phyloP scores from a whole-genome alignment of 495 filamentous ascomycete species.

The Xylaria venustula region DNA sequence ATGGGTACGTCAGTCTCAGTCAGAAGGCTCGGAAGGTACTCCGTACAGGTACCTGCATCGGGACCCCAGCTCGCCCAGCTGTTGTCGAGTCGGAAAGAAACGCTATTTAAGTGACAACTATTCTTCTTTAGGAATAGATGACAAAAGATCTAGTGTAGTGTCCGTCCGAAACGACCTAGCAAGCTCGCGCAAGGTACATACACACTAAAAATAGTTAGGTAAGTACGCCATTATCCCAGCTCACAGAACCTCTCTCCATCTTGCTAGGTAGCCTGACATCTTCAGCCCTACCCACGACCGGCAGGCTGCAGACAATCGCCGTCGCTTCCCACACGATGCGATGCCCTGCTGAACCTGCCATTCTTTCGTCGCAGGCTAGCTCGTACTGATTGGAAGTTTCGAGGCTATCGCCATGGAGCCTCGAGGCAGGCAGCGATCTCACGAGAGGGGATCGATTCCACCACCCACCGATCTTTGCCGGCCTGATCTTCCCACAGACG shows the following conservation, averaged over 20 bases:
- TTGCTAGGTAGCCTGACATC: not conserved
- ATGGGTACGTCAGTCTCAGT: too few species aligned
- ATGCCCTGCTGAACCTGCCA: not conserved
- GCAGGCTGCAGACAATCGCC: not conserved
- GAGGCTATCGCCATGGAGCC: conserved; percentile 12
- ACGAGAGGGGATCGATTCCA: not conserved
- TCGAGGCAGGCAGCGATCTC: conserved; percentile 13
- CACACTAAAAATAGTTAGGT: too few species aligned
- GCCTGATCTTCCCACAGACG: not conserved
- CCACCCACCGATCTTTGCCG: not conserved
- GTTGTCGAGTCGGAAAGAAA: too few species aligned
- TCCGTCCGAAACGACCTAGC: too few species aligned
- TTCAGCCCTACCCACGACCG: not conserved
- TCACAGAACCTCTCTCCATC: too few species aligned
- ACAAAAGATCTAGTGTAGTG: too few species aligned
- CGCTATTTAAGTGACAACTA: too few species aligned
- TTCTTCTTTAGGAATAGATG: too few species aligned
- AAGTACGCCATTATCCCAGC: too few species aligned
- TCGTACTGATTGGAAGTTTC: not conserved
- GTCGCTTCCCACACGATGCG: not conserved
- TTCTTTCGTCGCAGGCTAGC: not conserved
- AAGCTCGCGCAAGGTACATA: not conserved
- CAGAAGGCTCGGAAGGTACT: too few species aligned
- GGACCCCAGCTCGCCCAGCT: too few species aligned
- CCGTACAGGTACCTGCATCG: too few species aligned